phyloP scores from a whole-genome alignment of 345 rosid species.

The Nephelium lappaceum region DNA sequence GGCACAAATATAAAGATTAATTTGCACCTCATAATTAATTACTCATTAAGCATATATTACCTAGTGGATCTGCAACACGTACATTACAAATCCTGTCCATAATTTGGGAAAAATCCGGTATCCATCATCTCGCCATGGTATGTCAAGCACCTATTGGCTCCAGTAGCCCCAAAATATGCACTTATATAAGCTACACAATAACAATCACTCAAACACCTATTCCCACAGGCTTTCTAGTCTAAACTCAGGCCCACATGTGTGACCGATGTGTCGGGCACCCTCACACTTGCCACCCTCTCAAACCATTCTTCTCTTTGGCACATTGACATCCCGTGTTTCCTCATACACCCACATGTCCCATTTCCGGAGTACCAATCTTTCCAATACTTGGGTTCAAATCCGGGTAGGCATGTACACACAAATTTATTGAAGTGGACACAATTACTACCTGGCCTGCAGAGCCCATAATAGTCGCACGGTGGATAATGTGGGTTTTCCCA shows the following conservation, averaged over 20 bases:
- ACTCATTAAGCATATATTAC: too few relatives aligned
- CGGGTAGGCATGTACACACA: conserved; percentile 64
- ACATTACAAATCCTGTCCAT: conserved; percentile 47
- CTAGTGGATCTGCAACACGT: too few relatives aligned
- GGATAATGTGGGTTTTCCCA: conserved; percentile 51
- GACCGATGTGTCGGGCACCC: conserved; percentile 54
- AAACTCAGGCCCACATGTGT: conserved; percentile 39
- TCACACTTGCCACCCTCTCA: conserved; percentile 38
- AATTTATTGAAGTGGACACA: conserved; percentile 35
- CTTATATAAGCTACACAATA: conserved; percentile 55
- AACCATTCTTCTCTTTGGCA: conserved; percentile 57
- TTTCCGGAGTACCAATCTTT: conserved; percentile 55
- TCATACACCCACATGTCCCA: conserved; percentile 51
- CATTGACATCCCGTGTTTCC: conserved; percentile 23
- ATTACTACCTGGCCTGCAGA: conserved; percentile 55
- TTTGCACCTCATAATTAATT: too few relatives aligned
- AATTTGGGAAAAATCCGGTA: conserved; percentile 30
- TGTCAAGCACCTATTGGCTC: conserved; percentile 29
- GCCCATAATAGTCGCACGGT: conserved; percentile 54
- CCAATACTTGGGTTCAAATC: conserved; percentile 56
- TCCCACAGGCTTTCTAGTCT: conserved; percentile 41
- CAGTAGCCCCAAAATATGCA: conserved; percentile 28
- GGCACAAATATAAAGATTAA: too few relatives aligned
- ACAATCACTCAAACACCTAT: conserved; percentile 48
- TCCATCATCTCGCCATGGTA: conserved; percentile 55